Evolutionary conservation across 305 asterid species (phyloP), one percentile per base, ranked within the genome.

Genomic region (Plantago coronopus): DNA sequence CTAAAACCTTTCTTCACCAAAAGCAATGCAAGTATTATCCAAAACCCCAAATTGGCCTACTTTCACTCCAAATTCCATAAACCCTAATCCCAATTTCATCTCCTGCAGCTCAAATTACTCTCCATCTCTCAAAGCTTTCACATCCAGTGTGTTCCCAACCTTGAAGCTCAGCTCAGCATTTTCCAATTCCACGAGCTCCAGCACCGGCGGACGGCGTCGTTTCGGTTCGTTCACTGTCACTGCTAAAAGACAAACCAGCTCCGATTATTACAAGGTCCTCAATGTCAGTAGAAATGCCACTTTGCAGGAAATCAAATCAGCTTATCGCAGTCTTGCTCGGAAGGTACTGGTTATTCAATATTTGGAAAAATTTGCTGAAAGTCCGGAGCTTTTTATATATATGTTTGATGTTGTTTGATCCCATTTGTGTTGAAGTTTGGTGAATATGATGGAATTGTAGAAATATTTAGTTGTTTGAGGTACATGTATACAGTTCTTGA

Each of bases 241-340:
- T 25, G 76, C 87, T 18, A 69, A 64, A 62, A 57, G 58, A 14
- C 31, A 78, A 9, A 47, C 84, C 44, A 46, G 62, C 18, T 46
- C 88, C 27, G 91, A 91, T 72, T 86, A 82, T 70, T 91, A 91
- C 65, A 74, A 91, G 2, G 86, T 79, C 61, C 96, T 91, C 61
- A 80, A 81, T 56, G 84, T 91, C 81, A 61, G 81, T 63, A 83
- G 73, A 73, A 86, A 79, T 77, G 96, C 96, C 47, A 72, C 87
- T 69, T 65, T 88, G 80, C 88, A 77, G 64, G 95, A 91, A 65
- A 83, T 91, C 67, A 91, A 91, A 72, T 74, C 96, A 12, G 76
- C 96, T 63, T 91, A 88, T 66, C 95, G 98, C 54, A 82, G 81
- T 48, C 98, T 91, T 66, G 98, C 98, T 71, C 86, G 95, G 63